Percentiles rank a stretch among this genome's conserved stretches.
Conservation (phyloP, 176 grass and related monocot genomes). For the Raddia distichophylla region DNA sequence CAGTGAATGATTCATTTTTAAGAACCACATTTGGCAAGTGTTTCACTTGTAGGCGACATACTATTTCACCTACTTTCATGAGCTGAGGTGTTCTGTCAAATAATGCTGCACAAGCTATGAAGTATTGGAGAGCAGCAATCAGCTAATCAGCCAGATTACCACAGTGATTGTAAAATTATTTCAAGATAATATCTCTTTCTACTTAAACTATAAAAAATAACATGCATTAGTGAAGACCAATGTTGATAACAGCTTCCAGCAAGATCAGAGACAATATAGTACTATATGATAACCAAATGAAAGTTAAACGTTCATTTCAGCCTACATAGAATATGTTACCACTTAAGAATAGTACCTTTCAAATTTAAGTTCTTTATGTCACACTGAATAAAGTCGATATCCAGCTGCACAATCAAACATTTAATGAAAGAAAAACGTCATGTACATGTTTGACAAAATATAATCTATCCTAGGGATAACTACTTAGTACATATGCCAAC, state of each 20-base stretch:
- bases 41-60: neutral
- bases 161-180: neutral
- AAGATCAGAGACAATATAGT: neutral
- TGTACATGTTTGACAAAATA: slow-evolving; percentile 8
- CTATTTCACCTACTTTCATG: neutral
- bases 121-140: neutral
- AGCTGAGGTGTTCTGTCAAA: neutral
- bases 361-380: slow-evolving; percentile 82
- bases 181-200: neutral
- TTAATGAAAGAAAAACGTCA: slow-evolving; percentile 41
- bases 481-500: slow-evolving; percentile 10
- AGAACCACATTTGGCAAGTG: neutral
- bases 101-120: neutral
- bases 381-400: slow-evolving; percentile 86
- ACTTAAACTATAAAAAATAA: neutral
- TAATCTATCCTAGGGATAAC: neutral
- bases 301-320: neutral
- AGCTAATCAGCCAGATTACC: neutral
- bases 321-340: slow-evolving; percentile 16
- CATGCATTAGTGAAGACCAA: neutral
- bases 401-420: slow-evolving; percentile 80
- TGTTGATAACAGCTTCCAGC: neutral
- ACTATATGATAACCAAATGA: neutral
- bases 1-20: neutral
- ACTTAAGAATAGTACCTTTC: slow-evolving; percentile 55